Evolutionary conservation across 2,329 filamentous ascomycete genomes (phyloP).

Genomic region (Grosmannia huntii): DNA sequence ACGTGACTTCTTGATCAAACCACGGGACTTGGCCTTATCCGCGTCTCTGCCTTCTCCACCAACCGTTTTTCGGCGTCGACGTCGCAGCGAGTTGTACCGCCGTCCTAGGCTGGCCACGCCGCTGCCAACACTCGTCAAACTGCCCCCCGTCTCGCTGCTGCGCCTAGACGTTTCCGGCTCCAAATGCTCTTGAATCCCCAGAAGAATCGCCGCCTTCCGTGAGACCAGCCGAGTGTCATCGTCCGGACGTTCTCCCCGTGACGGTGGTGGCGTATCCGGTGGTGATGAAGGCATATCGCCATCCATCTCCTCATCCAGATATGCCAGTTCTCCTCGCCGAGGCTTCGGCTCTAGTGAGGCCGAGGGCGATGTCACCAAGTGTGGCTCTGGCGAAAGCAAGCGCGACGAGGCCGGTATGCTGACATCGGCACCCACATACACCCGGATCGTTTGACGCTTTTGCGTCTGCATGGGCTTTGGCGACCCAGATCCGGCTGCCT

Average conservation of each 20-base stretch:
- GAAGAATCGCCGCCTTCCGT: constrained; percentile 11
- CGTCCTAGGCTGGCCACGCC: background rate
- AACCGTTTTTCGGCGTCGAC: background rate
- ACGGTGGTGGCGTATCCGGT: background rate
- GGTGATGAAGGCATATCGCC: background rate
- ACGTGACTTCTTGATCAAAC: background rate
- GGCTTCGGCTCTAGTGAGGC: background rate
- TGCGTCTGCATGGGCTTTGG: background rate
- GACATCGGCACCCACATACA: constrained; percentile 8
- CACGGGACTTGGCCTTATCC: background rate
- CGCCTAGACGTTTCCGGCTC: background rate
- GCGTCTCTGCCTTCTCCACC: background rate
- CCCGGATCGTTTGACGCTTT: constrained; percentile 8
- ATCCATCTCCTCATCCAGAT: background rate
- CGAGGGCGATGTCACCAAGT: background rate
- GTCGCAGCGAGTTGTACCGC: constrained; percentile 9
- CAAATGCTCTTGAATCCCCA: constrained; percentile 8
- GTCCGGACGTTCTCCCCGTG: background rate
- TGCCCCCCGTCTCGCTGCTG: background rate
- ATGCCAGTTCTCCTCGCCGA: background rate
- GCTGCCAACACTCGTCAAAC: background rate
- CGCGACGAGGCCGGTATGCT: background rate
- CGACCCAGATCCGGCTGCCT: background rate
- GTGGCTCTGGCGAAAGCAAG: background rate
- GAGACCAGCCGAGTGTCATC: constrained; percentile 11